Percentiles rank a stretch among this genome's conserved stretches.
Conservation (phyloP, 257 asterid species). For the Anisodus acutangulus region DNA sequence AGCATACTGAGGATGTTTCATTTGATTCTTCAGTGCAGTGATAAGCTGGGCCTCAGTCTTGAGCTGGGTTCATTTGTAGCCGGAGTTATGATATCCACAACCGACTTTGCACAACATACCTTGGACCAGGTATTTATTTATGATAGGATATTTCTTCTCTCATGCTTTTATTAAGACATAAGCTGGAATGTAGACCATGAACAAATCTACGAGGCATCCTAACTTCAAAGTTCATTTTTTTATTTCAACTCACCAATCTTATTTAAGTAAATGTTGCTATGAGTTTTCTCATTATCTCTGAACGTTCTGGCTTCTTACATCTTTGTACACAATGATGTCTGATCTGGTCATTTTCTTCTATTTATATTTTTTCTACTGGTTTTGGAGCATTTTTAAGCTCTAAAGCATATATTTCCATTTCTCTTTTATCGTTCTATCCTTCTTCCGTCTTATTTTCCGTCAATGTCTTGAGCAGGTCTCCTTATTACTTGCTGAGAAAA, state of each 20-base stretch:
- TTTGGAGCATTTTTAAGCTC: neutral
- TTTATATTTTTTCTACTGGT: neutral
- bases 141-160: neutral
- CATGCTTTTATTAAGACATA: conserved; percentile 29
- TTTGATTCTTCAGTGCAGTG: conserved; percentile 83
- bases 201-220: neutral
- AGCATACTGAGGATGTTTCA: conserved; percentile 26
- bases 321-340: neutral
- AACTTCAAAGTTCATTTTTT: conserved; percentile 17
- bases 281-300: neutral
- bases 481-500: conserved; percentile 4
- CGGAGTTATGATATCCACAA: conserved; percentile 93
- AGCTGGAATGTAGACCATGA: neutral
- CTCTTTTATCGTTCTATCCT: neutral
- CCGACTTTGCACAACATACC: conserved; percentile 85
- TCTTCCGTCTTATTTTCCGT: neutral
- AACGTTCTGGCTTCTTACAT: neutral
- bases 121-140: conserved; percentile 66
- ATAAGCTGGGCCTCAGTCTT: conserved; percentile 93
- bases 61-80: conserved; percentile 94
- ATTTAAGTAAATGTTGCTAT: neutral
- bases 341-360: conserved; percentile 8
- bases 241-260: conserved; percentile 5
- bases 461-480: neutral
- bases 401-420: neutral